Evolutionary conservation across 163 green algal species (phyloP).

Genomic region (Prototheca stagnorum): DNA sequence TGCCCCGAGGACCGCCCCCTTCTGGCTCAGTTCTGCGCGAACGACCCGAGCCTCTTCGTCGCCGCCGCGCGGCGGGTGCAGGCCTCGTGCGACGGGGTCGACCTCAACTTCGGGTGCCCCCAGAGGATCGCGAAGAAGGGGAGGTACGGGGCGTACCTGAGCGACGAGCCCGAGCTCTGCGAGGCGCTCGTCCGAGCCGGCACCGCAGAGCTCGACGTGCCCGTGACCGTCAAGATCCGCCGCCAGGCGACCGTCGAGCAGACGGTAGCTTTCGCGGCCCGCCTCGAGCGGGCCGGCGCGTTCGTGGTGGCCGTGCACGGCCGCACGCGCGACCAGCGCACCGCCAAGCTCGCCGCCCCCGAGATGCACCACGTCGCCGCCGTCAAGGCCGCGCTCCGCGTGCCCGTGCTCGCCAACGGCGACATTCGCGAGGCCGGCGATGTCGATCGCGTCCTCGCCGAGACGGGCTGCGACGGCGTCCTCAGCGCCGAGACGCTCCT

Average conservation of each 20-base stretch:
- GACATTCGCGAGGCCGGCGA: conserved; percentile 66
- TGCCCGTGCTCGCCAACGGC: conserved; percentile 93
- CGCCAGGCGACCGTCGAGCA: conserved; percentile 64
- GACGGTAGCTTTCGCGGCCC: conserved; percentile 80
- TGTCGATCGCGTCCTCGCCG: conserved; percentile 52
- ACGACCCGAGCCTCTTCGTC: conserved; percentile 64
- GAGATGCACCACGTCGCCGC: conserved; percentile 68
- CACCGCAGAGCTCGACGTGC: conserved; percentile 24
- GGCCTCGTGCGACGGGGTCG: conserved; percentile 61
- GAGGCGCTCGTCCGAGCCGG: conserved; percentile 39
- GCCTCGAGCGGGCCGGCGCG: conserved; percentile 75
- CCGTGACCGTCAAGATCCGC: conserved; percentile 91
- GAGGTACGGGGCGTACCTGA: conserved; percentile 88
- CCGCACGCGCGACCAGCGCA: conserved; percentile 82
- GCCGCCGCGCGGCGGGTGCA: conserved; percentile 32
- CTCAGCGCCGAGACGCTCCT: conserved; percentile 76
- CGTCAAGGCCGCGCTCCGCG: conserved; percentile 49
- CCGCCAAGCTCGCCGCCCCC: conserved; percentile 27
- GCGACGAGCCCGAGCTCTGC: conserved; percentile 81
- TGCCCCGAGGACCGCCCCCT: conserved; percentile 52
- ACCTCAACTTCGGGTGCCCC: conserved; percentile 95
- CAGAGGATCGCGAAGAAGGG: conserved; percentile 82
- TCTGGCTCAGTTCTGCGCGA: conserved; percentile 95
- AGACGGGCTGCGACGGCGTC: conserved; percentile 74
- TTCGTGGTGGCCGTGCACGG: conserved; percentile 86